phyloP scores from a whole-genome alignment of 2,329 filamentous ascomycete species.

The Xylaria sp. region DNA sequence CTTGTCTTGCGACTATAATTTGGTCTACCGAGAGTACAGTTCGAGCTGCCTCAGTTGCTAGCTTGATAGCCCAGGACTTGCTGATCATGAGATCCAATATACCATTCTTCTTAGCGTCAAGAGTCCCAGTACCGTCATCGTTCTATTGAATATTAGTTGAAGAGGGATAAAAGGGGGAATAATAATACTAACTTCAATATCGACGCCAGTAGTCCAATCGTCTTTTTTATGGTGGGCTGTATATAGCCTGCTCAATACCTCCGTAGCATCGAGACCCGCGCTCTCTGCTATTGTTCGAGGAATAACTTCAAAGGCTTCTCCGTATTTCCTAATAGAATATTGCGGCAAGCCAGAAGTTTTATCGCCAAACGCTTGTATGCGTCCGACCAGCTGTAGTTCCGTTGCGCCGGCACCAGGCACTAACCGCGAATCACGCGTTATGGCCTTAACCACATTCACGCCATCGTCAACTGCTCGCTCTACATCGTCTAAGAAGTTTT shows the following conservation, averaged over 20 bases:
- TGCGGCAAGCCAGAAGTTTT: conserved; percentile 93
- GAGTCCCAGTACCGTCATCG: conserved; percentile 65
- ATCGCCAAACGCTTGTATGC: conserved; percentile 89
- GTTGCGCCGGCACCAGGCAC: conserved; percentile 95
- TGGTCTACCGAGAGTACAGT: conserved; percentile 97
- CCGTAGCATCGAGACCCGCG: conserved; percentile 95
- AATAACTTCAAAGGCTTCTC: conserved; percentile 97
- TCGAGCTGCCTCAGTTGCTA: conserved; percentile 93
- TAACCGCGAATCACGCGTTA: conserved; percentile 90
- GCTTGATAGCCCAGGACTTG: conserved; percentile 97
- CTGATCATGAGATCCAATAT: conserved; percentile 92
- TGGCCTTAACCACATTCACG: conserved; percentile 98
- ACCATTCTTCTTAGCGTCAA: conserved; percentile 87
- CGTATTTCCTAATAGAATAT: conserved; percentile 97
- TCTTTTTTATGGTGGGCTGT: conserved; percentile 91
- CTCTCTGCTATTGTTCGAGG: conserved; percentile 94
- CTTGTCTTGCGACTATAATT: conserved; percentile 98
- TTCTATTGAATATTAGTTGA: conserved; percentile 30
- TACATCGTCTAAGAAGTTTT: conserved; percentile 97
- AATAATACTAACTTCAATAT: conserved; percentile 75
- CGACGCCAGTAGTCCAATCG: conserved; percentile 90
- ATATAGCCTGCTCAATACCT: conserved; percentile 91
- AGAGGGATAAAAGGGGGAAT: not conserved
- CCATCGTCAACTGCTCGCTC: conserved; percentile 98
- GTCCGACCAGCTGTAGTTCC: conserved; percentile 92